phyloP scores from a whole-genome alignment of 2,329 filamentous ascomycete species.

The Cladosporium sp. region DNA sequence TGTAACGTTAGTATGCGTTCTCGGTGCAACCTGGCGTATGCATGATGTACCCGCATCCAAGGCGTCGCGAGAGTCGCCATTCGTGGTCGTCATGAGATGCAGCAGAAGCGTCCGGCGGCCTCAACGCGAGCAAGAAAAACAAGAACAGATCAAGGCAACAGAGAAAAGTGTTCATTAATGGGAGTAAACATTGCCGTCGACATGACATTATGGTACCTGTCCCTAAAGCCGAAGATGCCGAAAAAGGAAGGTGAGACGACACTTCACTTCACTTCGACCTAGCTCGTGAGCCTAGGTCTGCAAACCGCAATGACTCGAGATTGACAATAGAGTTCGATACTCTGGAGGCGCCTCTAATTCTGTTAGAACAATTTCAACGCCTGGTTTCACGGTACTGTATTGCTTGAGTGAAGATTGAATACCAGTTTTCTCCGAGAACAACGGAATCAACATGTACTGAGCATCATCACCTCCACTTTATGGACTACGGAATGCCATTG shows the following conservation, averaged over 20 bases:
- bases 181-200: not conserved
- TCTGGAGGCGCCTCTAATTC: too few relatives aligned
- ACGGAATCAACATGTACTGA: too few relatives aligned
- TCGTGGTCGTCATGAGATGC: constrained; percentile 9
- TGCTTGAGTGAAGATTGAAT: too few relatives aligned
- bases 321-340: too few relatives aligned
- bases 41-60: constrained; percentile 5
- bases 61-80: constrained; percentile 10
- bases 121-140: not conserved
- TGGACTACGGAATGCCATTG: too few relatives aligned
- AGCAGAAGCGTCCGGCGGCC: not conserved
- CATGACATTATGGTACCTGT: not conserved
- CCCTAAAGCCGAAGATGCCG: too few relatives aligned
- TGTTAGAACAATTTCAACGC: too few relatives aligned
- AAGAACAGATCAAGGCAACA: not conserved
- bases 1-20: not conserved
- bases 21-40: not conserved
- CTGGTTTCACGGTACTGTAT: too few relatives aligned
- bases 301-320: too few relatives aligned
- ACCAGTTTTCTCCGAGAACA: too few relatives aligned
- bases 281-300: not conserved
- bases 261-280: not conserved
- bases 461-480: too few relatives aligned
- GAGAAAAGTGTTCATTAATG: not conserved
- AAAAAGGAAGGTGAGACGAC: too few relatives aligned